A percentile compares a stretch with the other conserved stretches of the same genome.
Evolutionary conservation across 352 stramenopile genomes (phyloP).

Genomic region (Phytophthora syringae): DNA sequence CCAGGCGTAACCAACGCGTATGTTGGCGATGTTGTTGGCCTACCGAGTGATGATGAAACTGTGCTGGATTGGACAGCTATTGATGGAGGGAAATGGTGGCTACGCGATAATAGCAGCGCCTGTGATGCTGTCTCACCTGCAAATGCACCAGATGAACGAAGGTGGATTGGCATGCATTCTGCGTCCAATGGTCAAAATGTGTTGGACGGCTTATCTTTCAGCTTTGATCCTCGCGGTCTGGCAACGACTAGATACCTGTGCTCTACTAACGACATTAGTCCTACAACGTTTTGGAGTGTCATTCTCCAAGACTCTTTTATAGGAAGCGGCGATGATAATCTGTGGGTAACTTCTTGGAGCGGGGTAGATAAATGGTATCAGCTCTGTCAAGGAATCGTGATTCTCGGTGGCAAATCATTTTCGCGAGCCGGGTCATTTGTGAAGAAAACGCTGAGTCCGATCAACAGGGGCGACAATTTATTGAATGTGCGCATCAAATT

Average conservation of each 20-base stretch:
- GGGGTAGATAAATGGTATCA: constrained; percentile 48
- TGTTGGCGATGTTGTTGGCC: constrained; percentile 36
- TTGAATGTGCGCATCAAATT: constrained; percentile 59
- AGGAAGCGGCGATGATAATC: constrained; percentile 58
- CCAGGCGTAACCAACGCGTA: constrained; percentile 58
- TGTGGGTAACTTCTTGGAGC: constrained; percentile 63
- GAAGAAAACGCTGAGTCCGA: constrained; percentile 42
- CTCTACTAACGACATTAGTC: constrained; percentile 62
- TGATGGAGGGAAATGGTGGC: constrained; percentile 66
- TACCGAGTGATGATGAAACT: constrained; percentile 54
- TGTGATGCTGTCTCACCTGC: constrained; percentile 29
- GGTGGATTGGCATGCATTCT: constrained; percentile 67
- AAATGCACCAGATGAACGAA: constrained; percentile 35
- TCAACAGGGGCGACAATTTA: constrained; percentile 39
- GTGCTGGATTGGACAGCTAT: constrained; percentile 53
- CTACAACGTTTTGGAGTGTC: constrained; percentile 52
- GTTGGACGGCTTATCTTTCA: constrained; percentile 44
- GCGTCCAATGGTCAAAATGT: constrained; percentile 51
- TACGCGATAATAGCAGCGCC: constrained; percentile 50
- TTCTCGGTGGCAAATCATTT: constrained; percentile 54
- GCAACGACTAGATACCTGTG: constrained; percentile 61
- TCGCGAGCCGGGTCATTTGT: constrained; percentile 41
- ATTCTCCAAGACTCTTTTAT: constrained; percentile 67
- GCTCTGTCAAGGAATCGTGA: constrained; percentile 57
- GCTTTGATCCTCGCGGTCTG: constrained; percentile 52